Conservation (phyloP, 1,139 yeast species). For the Yamadazyma aaseri region DNA sequence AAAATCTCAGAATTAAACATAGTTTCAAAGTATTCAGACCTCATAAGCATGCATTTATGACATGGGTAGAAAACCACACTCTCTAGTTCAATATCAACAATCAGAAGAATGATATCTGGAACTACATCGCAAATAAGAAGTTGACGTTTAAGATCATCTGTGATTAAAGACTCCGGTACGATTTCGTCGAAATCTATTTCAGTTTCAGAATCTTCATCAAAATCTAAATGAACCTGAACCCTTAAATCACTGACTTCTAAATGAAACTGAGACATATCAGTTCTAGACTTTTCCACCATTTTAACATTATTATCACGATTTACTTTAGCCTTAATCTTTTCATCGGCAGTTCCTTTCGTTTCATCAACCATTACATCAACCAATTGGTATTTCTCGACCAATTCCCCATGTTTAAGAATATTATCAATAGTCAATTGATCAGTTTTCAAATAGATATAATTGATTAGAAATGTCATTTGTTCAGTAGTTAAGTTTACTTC, state of each 20-base stretch:
- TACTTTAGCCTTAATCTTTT: conserved; percentile 35
- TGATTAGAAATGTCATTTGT: conserved; percentile 10
- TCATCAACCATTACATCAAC: conserved; percentile 20
- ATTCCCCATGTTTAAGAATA: conserved; percentile 4
- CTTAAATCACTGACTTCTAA: conserved; percentile 32
- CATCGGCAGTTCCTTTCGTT: conserved; percentile 22
- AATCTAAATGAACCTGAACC: conserved; percentile 12
- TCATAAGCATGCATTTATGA: conserved; percentile 57
- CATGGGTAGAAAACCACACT: conserved; percentile 51
- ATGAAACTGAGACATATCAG: conserved; percentile 43
- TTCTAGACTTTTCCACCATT: conserved; percentile 48
- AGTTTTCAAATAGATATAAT: conserved; percentile 50
- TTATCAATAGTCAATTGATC: conserved; percentile 24
- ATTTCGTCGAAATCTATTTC: conserved; percentile 35
- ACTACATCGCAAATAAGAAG: conserved; percentile 26
- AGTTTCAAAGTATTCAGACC: conserved; percentile 65
- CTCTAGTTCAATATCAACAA: conserved; percentile 29
- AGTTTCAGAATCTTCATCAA: conserved; percentile 16
- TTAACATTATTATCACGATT: conserved; percentile 45
- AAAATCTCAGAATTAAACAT: conserved; percentile 57
- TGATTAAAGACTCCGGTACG: conserved; percentile 19
- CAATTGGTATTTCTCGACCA: conserved; percentile 9
- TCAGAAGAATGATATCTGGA: conserved; percentile 52
- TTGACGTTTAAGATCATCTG: conserved; percentile 13
- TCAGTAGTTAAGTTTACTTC: conserved; percentile 23